Evolutionary conservation across 1,284 basidiomycete genomes (phyloP).

Genomic region (Leccinum pachyderme): DNA sequence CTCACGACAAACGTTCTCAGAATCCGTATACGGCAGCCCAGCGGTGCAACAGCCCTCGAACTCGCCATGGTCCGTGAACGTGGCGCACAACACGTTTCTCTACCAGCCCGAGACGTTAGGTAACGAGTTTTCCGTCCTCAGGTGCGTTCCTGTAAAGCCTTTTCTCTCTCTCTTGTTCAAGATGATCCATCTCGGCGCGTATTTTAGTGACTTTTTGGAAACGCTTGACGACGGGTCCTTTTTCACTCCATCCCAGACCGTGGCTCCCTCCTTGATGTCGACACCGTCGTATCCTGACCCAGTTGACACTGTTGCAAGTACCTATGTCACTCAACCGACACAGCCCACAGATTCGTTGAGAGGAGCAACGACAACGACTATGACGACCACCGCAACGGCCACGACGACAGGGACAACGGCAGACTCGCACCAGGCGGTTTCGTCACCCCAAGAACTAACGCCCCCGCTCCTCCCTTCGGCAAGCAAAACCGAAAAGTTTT

Average conservation of each 20-base stretch:
- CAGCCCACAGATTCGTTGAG: conserved; percentile 19
- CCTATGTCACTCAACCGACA: conserved; percentile 17
- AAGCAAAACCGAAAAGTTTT: conserved; percentile 62
- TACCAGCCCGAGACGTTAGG: conserved; percentile 71
- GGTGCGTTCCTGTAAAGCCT: conserved; percentile 47
- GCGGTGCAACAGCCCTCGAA: conserved; percentile 35
- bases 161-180: conserved; percentile 15
- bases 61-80: conserved; percentile 49
- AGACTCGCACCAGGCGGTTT: conserved; percentile 12
- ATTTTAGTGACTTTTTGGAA: conserved; percentile 73
- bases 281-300: conserved; percentile 38
- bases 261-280: conserved; percentile 49
- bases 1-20: conserved; percentile 17
- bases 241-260: conserved; percentile 54
- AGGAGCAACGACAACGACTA: not conserved
- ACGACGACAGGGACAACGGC: no score
- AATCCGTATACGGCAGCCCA: conserved; percentile 34
- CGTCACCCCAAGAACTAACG: conserved; percentile 22
- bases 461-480: conserved; percentile 58
- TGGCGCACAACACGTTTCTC: conserved; percentile 49
- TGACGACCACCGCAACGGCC: not conserved
- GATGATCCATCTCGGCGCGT: conserved; percentile 1
- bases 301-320: conserved; percentile 8
- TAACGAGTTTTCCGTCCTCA: conserved; percentile 80
- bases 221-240: conserved; percentile 73